Evolutionary conservation across 208 protist species (phyloP), one percentile per base, ranked within the genome.

Genomic region (Leishmania arabica): DNA sequence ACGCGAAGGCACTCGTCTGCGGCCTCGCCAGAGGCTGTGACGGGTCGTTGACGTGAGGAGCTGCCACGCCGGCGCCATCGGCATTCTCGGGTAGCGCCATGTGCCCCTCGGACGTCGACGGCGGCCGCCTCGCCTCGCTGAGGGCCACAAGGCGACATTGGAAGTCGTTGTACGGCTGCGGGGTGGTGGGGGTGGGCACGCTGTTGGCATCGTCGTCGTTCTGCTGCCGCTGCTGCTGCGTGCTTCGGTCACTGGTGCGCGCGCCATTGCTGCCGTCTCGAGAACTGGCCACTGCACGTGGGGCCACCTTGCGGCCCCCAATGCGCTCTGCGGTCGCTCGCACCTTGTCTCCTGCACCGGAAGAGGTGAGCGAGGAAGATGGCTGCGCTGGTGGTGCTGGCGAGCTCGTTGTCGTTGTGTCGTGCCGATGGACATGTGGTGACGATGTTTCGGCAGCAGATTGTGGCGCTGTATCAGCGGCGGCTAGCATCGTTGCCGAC

Each of bases 341-440:
- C 45, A 11, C 27, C 45, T 34, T 6, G 34, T 31, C 69, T 53
- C 69, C 69, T 54, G 19, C 40, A 73, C 45, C 27, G 13, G 6
- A 17, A 53, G 72, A 37, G 49, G 17, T 15, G n/a, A 19, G 34
- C 51, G 19, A 47, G 15, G 34, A 56, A 34, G 45, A 75, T 56
- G 21, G 47, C 47, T 40, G 27, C n/a, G 70, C 13, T 31, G 70
- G 47, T 40, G 49, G 42, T 75, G 49, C 13, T 1, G 70, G 34
- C 21, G 70, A 51, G 42, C 47, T 31, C 70, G 47, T 37, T 34
- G 70, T 58, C n/a, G n/a, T 75, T n/a, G 47, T 58, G 70, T 75
- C 27, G 70, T 75, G 70, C n/a, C 45, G n/a, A 40, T 40, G 70
- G n/a, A 15, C 70, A 24, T 34, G 47, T 27, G 70, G 47, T 19